Evolutionary conservation across 345 rosid genomes (phyloP).

Genomic region (Gossypium ekmanianum): DNA sequence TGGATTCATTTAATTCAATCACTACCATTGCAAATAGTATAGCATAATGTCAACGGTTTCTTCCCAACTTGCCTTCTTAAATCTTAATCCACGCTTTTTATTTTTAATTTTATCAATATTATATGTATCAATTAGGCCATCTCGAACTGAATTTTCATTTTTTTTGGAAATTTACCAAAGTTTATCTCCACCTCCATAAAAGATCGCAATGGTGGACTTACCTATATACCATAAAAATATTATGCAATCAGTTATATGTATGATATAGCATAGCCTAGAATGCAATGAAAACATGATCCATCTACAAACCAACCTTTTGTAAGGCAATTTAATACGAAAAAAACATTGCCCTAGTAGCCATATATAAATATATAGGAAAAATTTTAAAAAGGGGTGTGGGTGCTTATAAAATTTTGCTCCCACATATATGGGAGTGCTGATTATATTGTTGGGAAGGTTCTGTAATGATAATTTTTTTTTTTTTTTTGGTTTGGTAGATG

Average conservation of each 20-base stretch:
- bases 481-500: background rate
- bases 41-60: slow-evolving; percentile 23
- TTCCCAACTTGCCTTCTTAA: background rate
- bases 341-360: background rate
- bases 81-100: background rate
- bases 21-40: slow-evolving; percentile 15
- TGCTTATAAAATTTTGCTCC: no score
- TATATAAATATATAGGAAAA: background rate
- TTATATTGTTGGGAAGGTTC: slow-evolving; percentile 18
- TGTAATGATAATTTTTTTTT: background rate
- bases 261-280: background rate
- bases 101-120: no score
- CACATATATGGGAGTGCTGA: slow-evolving; percentile 33
- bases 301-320: slow-evolving; percentile 5
- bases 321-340: slow-evolving; percentile 16
- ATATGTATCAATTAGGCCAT: no score
- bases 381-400: background rate
- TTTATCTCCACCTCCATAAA: no score
- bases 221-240: background rate
- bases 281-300: slow-evolving; percentile 13
- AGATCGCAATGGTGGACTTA: background rate
- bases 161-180: no score
- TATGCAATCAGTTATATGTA: background rate
- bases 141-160: no score
- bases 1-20: slow-evolving; percentile 33